phyloP scores from a whole-genome alignment of 228 moss, liverwort and hornwort genomes.

The Sphagnum fallax region DNA sequence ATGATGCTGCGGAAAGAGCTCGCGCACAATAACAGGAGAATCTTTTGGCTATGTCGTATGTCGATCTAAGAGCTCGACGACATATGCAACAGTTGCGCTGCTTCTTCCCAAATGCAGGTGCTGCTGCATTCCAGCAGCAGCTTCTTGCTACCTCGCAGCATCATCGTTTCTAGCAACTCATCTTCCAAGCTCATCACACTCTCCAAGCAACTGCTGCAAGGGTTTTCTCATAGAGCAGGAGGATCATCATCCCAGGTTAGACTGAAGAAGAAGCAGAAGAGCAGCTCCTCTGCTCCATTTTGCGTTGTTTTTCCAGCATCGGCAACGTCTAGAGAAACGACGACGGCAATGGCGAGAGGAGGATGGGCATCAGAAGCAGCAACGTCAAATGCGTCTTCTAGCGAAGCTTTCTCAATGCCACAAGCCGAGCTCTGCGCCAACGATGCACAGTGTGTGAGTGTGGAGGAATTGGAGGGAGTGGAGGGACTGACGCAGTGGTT shows the following conservation, averaged over 20 bases:
- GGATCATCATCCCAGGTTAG: not conserved
- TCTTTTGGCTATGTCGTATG: not conserved
- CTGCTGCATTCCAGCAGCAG: not conserved
- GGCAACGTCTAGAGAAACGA: not conserved
- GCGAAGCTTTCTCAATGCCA: slow-evolving; percentile 41
- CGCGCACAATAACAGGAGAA: not conserved
- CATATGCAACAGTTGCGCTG: not conserved
- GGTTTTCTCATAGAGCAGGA: not conserved
- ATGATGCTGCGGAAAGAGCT: not conserved
- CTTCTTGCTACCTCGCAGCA: not conserved
- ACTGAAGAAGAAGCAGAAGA: not conserved
- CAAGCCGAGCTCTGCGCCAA: slow-evolving; percentile 63
- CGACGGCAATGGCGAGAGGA: not conserved
- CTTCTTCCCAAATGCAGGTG: not conserved
- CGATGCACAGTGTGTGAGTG: slow-evolving; percentile 54
- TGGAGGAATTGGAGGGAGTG: slow-evolving; percentile 56
- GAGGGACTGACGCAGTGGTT: slow-evolving; percentile 73
- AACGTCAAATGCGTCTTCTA: not conserved
- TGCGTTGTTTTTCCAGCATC: not conserved
- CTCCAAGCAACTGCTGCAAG: not conserved
- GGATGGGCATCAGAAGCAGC: not conserved
- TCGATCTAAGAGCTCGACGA: not conserved
- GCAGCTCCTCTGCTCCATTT: not conserved
- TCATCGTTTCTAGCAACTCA: not conserved
- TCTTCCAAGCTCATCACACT: not conserved